phyloP scores from a whole-genome alignment of 768 basidiomycete species.

The Hypholoma sublateritium region DNA sequence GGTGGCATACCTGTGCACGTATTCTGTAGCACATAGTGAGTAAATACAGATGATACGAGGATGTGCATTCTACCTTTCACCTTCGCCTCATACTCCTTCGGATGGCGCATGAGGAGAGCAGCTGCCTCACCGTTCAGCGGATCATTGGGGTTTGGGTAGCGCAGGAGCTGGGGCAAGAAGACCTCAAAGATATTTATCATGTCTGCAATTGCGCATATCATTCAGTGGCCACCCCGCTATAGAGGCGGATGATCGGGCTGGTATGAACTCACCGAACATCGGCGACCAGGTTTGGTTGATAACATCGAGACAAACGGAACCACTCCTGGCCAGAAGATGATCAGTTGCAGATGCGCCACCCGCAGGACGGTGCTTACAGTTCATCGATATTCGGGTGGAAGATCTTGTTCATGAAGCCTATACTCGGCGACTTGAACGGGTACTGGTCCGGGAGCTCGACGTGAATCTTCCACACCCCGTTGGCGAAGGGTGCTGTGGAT shows the following conservation, averaged over 20 bases:
- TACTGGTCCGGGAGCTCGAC: conserved; percentile 98
- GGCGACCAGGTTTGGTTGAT: conserved; percentile 99
- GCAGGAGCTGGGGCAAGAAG: conserved; percentile 93
- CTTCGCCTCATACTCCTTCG: conserved; percentile 91
- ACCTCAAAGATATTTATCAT: conserved; percentile 99
- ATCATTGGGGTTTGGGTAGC: conserved; percentile 98
- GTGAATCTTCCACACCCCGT: conserved; percentile 99
- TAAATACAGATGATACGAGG: not conserved
- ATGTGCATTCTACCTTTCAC: conserved; percentile 72
- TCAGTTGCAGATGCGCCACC: not conserved
- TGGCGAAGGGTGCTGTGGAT: conserved; percentile 90
- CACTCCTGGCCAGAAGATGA: conserved; percentile 58
- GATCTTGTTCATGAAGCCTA: conserved; percentile 99
- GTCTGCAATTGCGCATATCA: conserved; percentile 46
- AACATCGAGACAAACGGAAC: conserved; percentile 97
- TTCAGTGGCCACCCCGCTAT: not conserved
- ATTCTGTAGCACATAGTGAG: conserved; percentile 53
- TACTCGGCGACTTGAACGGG: conserved; percentile 98
- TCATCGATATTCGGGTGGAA: conserved; percentile 99
- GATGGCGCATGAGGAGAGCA: conserved; percentile 94
- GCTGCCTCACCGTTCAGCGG: conserved; percentile 98
- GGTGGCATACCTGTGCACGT: conserved; percentile 93
- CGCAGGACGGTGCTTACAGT: conserved; percentile 57
- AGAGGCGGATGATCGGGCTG: not conserved
- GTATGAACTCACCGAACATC: conserved; percentile 83